Conservation (phyloP, 106 monocot species). For the Dactylorhiza incarnata region DNA sequence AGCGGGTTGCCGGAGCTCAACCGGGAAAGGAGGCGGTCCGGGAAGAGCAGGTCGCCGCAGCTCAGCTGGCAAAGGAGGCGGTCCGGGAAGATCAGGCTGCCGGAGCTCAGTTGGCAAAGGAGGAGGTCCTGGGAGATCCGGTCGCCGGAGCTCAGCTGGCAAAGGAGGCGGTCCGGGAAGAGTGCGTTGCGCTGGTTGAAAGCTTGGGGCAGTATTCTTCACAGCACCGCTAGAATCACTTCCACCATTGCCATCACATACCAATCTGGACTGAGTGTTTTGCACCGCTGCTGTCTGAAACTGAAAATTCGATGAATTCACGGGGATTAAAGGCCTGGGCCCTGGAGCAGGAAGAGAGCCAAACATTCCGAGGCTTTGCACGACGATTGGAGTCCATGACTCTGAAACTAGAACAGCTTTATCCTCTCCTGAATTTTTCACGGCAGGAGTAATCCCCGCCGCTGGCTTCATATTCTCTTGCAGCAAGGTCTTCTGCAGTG, state of each 20-base stretch:
- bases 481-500: slow-evolving; percentile 4
- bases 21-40: slow-evolving; percentile 4
- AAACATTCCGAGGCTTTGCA: slow-evolving; percentile 1
- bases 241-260: not conserved
- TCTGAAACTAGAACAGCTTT: slow-evolving; percentile 4
- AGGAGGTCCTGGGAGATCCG: no score
- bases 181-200: slow-evolving; percentile 4
- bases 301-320: slow-evolving; percentile 4
- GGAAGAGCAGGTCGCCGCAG: slow-evolving; percentile 2
- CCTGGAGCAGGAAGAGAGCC: slow-evolving; percentile 9
- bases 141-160: slow-evolving; percentile 12
- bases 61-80: slow-evolving; percentile 13
- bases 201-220: not conserved
- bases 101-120: slow-evolving; percentile 17
- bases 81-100: slow-evolving; percentile 10
- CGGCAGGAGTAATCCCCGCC: slow-evolving; percentile 5
- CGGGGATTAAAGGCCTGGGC: slow-evolving; percentile 7
- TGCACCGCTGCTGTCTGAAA: slow-evolving; percentile 3
- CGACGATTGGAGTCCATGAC: not conserved
- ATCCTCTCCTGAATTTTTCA: slow-evolving; percentile 3
- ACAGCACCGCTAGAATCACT: not conserved
- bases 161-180: slow-evolving; percentile 19
- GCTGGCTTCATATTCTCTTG: slow-evolving; percentile 7
- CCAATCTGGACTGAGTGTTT: slow-evolving; percentile 9
- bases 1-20: slow-evolving; percentile 2